Evolutionary conservation across 352 stramenopile species (phyloP).

Genomic region (Aphanomyces cochlioides): DNA sequence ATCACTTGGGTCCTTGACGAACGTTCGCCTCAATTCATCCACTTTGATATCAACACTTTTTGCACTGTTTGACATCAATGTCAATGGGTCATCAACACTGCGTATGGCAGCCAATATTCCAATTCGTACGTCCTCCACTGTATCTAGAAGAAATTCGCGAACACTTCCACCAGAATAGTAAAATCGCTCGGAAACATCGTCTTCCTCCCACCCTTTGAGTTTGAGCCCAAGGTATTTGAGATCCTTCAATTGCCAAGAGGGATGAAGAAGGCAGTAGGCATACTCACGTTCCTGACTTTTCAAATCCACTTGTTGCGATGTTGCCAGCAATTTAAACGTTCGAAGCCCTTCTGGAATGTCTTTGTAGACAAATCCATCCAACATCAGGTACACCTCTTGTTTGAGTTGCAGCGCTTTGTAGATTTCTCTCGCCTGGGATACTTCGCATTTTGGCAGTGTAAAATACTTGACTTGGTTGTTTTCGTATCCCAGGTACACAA

Average conservation of each 20-base stretch:
- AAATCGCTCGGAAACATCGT: background rate
- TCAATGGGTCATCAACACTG: background rate
- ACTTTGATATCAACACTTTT: background rate
- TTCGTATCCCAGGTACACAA: conserved; percentile 32
- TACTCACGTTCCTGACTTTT: conserved; percentile 2
- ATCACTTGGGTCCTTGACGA: conserved; percentile 7
- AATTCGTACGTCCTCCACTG: background rate
- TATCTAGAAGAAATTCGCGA: conserved; percentile 2
- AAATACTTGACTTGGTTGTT: conserved; percentile 24
- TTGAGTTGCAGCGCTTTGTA: conserved; percentile 18
- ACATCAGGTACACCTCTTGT: conserved; percentile 30
- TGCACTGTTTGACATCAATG: background rate
- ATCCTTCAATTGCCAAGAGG: conserved; percentile 8
- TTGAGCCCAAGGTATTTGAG: background rate
- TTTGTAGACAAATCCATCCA: conserved; percentile 34
- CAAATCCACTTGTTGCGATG: conserved; percentile 31
- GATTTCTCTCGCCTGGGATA: conserved; percentile 4
- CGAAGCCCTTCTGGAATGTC: conserved; percentile 5
- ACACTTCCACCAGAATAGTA: conserved; percentile 20
- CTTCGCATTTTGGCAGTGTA: background rate
- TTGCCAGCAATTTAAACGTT: conserved; percentile 34
- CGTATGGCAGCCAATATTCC: background rate
- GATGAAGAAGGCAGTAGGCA: background rate
- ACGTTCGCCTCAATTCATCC: background rate
- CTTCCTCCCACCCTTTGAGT: background rate